These are phyloP conservation scores for Saccharum officinarum DNA, from an alignment of 176 grass and related monocot species.

Conservation along the genomic window DNA sequence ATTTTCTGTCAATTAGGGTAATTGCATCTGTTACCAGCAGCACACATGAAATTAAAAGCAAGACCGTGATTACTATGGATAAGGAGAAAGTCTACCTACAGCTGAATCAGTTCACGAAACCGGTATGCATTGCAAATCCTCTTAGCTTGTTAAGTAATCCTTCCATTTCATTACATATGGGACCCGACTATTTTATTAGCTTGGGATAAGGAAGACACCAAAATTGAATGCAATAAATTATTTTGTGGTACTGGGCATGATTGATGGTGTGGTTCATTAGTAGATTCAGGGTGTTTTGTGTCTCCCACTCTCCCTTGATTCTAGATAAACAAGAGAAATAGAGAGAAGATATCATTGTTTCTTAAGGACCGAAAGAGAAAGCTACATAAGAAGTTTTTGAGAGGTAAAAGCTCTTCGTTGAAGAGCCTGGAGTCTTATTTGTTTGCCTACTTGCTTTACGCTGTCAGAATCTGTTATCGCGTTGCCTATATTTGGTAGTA, in stretches of 20 bases:
- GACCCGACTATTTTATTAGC: background rate
- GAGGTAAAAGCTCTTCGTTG: background rate
- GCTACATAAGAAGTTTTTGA: background rate
- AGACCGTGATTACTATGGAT: slow-evolving; percentile 83
- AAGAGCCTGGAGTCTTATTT: background rate
- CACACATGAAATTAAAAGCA: slow-evolving; percentile 97
- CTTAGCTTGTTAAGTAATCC: slow-evolving; percentile 1
- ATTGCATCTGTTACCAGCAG: slow-evolving; percentile 96
- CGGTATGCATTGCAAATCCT: slow-evolving; percentile 45
- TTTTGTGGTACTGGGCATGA: background rate
- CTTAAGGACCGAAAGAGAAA: background rate
- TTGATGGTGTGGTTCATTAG: slow-evolving; percentile 11
- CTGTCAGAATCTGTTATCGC: background rate
- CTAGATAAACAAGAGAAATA: slow-evolving; percentile 13
- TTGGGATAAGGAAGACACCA: background rate
- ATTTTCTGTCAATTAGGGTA: slow-evolving; percentile 59
- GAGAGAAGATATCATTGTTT: background rate
- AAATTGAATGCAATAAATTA: background rate
- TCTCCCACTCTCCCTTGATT: background rate
- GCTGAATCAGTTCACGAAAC: slow-evolving; percentile 87
- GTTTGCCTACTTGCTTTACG: background rate
- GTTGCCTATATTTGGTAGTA: background rate
- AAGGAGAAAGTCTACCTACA: slow-evolving; percentile 90
- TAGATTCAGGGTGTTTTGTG: slow-evolving; percentile 2
- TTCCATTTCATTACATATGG: slow-evolving; percentile 6